A percentile compares a stretch with the other conserved stretches of the same genome.
Evolutionary conservation across 176 grass and related monocot species (phyloP).

Genomic region (Miscanthus lutarioriparius): DNA sequence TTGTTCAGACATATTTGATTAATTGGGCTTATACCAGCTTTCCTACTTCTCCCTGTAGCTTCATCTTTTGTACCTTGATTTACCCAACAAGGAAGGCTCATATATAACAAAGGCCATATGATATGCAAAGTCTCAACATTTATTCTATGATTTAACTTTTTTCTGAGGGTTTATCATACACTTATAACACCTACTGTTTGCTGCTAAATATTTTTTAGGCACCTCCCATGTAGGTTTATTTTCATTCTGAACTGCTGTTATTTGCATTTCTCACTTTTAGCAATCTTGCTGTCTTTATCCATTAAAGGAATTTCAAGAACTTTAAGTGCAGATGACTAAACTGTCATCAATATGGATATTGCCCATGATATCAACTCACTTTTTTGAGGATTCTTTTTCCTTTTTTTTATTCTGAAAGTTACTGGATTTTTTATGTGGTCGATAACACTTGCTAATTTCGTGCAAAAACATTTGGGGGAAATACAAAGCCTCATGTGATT

Average conservation of each 20-base stretch:
- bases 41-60: neutral
- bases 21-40: constrained; percentile 1
- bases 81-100: constrained; percentile 21
- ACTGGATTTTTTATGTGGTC: neutral
- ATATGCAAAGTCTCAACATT: neutral
- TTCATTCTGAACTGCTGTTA: neutral
- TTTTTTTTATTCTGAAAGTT: neutral
- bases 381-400: neutral
- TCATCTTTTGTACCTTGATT: neutral
- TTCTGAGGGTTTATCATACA: constrained; percentile 6
- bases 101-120: constrained; percentile 23
- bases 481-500: neutral
- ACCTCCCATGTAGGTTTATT: neutral
- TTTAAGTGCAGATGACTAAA: constrained; percentile 13
- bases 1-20: neutral
- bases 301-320: neutral
- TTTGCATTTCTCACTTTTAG: neutral
- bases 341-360: neutral
- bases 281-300: neutral
- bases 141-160: neutral
- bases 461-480: neutral
- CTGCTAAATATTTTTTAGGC: neutral
- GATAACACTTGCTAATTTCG: neutral
- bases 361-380: constrained; percentile 18
- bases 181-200: neutral